A percentile compares a stretch with the other conserved stretches of the same genome.
These are phyloP conservation scores for Monosporascus sp. DNA, from an alignment of 2,329 filamentous ascomycete species.

Conservation along the genomic window DNA sequence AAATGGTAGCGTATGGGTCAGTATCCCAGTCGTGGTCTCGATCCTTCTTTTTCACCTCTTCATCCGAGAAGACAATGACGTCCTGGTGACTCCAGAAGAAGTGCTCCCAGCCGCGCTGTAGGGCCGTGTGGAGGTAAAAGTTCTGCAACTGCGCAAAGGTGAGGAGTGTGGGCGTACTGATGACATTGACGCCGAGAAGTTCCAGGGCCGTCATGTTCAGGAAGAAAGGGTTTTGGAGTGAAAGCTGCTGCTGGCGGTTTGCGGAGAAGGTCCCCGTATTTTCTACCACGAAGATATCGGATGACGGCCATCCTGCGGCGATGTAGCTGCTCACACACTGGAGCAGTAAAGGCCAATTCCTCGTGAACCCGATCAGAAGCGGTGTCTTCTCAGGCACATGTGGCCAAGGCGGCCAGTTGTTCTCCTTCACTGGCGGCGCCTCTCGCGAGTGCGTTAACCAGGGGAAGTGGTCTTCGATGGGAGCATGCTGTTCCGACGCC, in stretches of 20 bases:
- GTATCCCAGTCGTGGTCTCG: conserved; percentile 29
- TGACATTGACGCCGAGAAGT: conserved; percentile 43
- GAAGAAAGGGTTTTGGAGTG: conserved; percentile 48
- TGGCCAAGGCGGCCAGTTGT: conserved; percentile 27
- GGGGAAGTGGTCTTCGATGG: conserved; percentile 33
- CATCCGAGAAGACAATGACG: conserved; percentile 35
- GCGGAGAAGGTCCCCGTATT: conserved; percentile 48
- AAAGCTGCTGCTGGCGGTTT: conserved; percentile 37
- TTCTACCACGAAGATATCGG: conserved; percentile 49
- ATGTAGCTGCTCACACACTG: conserved; percentile 50
- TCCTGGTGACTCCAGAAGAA: conserved; percentile 49
- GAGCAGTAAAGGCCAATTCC: conserved; percentile 45
- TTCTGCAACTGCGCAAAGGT: conserved; percentile 47
- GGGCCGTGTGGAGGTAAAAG: conserved; percentile 36
- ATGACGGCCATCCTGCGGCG: conserved; percentile 47
- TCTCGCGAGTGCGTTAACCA: conserved; percentile 25
- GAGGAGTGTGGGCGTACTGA: conserved; percentile 41
- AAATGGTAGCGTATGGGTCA: conserved; percentile 28
- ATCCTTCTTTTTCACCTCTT: conserved; percentile 30
- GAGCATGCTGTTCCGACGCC: conserved; percentile 14
- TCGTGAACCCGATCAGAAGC: conserved; percentile 46
- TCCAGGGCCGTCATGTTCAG: conserved; percentile 44
- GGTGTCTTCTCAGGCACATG: conserved; percentile 32
- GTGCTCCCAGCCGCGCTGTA: conserved; percentile 34
- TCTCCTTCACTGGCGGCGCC: conserved; percentile 22